Evolutionary conservation across 148 eudicot species (phyloP).

Genomic region (Cornus florida): DNA sequence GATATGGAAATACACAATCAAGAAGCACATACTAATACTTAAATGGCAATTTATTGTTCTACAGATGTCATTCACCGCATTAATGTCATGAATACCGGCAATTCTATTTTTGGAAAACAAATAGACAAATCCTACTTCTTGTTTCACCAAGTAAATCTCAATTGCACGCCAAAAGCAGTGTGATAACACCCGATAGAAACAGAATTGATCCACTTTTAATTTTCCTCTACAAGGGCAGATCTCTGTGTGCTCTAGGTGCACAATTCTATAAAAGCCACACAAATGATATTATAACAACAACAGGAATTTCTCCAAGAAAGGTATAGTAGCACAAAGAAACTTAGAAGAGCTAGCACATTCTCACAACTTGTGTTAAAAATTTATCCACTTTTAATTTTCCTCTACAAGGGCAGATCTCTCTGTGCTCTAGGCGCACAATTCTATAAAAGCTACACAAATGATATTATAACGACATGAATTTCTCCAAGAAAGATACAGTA

Average conservation of each 20-base stretch:
- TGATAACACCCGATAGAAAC: not conserved
- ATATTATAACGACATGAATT: not conserved
- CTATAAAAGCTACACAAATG: not conserved
- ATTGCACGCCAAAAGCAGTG: not conserved
- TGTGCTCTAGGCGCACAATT: not conserved
- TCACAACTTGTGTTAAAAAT: not conserved
- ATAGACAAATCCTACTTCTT: not conserved
- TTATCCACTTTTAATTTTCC: too few relatives aligned
- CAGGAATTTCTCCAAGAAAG: not conserved
- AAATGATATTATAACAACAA: too few relatives aligned
- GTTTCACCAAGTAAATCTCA: not conserved
- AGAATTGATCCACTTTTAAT: not conserved
- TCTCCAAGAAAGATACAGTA: not conserved
- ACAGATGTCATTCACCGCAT: not conserved
- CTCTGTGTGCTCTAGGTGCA: too few relatives aligned
- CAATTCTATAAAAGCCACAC: too few relatives aligned
- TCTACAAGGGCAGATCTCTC: not conserved
- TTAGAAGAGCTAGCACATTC: constrained; percentile 1
- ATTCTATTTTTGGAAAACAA: not conserved
- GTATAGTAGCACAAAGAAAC: not conserved
- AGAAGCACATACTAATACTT: not conserved
- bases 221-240: not conserved
- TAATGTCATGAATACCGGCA: not conserved
- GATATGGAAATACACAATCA: not conserved
- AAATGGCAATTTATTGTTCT: not conserved